Evolutionary conservation across 2,329 filamentous ascomycete genomes (phyloP).

Genomic region (Paracamarosporium sp.): DNA sequence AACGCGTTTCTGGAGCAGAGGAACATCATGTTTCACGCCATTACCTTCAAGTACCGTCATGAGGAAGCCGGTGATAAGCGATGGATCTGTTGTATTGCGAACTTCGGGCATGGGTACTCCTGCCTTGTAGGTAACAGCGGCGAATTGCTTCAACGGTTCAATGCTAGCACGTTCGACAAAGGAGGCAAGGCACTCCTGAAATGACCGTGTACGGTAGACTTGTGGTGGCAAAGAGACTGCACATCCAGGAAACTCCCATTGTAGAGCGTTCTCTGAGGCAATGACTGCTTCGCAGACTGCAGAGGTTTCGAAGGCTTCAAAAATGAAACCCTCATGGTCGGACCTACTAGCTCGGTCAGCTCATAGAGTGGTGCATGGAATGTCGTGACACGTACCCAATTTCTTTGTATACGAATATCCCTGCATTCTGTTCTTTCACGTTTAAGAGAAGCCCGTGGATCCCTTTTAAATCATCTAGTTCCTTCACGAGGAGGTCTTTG

Average conservation of each 20-base stretch:
- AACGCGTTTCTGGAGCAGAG: conserved; percentile 62
- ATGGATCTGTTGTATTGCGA: conserved; percentile 65
- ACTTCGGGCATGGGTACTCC: conserved; percentile 57
- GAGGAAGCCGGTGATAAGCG: conserved; percentile 65
- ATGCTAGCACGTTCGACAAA: conserved; percentile 65
- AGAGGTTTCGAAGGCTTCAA: conserved; percentile 69
- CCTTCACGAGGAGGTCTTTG: conserved; percentile 25
- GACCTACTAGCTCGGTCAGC: not conserved
- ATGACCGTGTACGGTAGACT: conserved; percentile 48
- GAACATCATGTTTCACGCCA: conserved; percentile 50
- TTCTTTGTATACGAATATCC: conserved; percentile 50
- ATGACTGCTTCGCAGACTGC: conserved; percentile 61
- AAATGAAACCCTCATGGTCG: conserved; percentile 44
- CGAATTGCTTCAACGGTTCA: conserved; percentile 62
- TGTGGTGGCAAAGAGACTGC: conserved; percentile 55
- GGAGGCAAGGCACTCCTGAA: conserved; percentile 56
- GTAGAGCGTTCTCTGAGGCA: conserved; percentile 57
- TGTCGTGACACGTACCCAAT: conserved; percentile 33
- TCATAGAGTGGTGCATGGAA: not conserved
- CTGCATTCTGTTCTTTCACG: conserved; percentile 58
- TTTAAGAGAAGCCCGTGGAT: conserved; percentile 50
- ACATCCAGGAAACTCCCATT: conserved; percentile 66
- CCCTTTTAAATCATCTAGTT: conserved; percentile 20
- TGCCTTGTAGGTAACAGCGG: conserved; percentile 61
- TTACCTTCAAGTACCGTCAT: conserved; percentile 65